phyloP scores from a whole-genome alignment of 345 rosid genomes.

The Melaleuca alternifolia region DNA sequence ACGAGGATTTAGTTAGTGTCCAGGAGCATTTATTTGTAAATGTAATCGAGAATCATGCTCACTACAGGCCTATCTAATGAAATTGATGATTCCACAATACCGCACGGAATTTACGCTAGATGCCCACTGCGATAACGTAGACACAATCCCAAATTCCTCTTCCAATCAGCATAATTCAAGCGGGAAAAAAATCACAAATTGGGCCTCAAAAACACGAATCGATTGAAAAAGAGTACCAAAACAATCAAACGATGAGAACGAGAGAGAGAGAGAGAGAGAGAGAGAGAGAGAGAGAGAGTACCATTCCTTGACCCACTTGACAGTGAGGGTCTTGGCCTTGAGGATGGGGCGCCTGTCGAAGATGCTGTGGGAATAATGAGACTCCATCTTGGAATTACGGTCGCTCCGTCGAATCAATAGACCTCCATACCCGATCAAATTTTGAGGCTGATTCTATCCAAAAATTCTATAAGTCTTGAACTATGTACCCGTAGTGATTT shows the following conservation, averaged over 20 bases:
- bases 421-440: background rate
- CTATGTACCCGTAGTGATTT: too few relatives aligned
- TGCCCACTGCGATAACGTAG: background rate
- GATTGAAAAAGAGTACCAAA: background rate
- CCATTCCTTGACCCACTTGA: constrained; percentile 84
- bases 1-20: too few relatives aligned
- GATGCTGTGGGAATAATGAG: constrained; percentile 12
- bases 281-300: too few relatives aligned
- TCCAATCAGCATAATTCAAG: background rate
- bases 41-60: background rate
- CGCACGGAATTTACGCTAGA: background rate
- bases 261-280: too few relatives aligned
- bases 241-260: too few relatives aligned
- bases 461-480: too few relatives aligned
- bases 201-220: background rate
- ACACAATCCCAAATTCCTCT: background rate
- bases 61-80: fast-evolving
- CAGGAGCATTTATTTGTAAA: too few relatives aligned
- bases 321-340: constrained; percentile 67
- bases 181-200: background rate
- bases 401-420: background rate
- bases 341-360: constrained; percentile 70
- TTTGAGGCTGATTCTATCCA: too few relatives aligned
- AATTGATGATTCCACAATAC: background rate
- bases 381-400: background rate